These are phyloP conservation scores for Hawksworthiomyces lignivorus DNA, from an alignment of 2,329 filamentous ascomycete genomes.

Conservation along the genomic window DNA sequence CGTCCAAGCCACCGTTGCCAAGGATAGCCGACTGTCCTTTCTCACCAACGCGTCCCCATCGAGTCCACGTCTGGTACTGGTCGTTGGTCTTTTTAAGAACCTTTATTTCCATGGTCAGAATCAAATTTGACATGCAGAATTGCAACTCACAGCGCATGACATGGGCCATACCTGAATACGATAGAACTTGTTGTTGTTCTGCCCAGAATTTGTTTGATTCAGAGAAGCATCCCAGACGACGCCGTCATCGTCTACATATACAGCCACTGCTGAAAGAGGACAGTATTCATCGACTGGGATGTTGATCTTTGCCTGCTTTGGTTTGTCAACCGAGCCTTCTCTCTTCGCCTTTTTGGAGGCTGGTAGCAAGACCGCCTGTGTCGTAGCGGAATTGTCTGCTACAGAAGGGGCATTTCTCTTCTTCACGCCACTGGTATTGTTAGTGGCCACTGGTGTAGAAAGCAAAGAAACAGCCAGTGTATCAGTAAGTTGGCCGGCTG, in stretches of 20 bases:
- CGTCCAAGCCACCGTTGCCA: slow-evolving; percentile 31
- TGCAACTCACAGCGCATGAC: background rate
- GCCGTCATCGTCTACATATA: slow-evolving; percentile 59
- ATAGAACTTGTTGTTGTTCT: slow-evolving; percentile 82
- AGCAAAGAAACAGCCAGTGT: too few species aligned
- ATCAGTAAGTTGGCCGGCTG: too few species aligned
- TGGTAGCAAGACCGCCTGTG: slow-evolving; percentile 10
- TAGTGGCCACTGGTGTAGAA: too few species aligned
- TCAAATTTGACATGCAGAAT: too few species aligned
- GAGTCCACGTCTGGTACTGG: slow-evolving; percentile 58
- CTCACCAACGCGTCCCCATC: slow-evolving; percentile 73
- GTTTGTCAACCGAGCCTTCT: slow-evolving; percentile 7
- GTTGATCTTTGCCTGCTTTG: slow-evolving; percentile 23
- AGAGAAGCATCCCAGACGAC: slow-evolving; percentile 72
- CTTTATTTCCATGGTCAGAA: slow-evolving; percentile 19
- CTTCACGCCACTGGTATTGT: too few species aligned
- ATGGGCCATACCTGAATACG: slow-evolving; percentile 55
- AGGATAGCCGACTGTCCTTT: slow-evolving; percentile 40
- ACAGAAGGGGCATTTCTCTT: background rate
- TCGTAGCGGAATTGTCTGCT: background rate
- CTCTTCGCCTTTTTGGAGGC: slow-evolving; percentile 13
- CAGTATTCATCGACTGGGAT: slow-evolving; percentile 46
- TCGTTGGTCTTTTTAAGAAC: slow-evolving; percentile 32
- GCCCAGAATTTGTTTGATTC: slow-evolving; percentile 64
- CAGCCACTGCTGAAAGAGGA: slow-evolving; percentile 32